Evolutionary conservation across 805 yeast species (phyloP).

Genomic region (Pichia cabralensis): DNA sequence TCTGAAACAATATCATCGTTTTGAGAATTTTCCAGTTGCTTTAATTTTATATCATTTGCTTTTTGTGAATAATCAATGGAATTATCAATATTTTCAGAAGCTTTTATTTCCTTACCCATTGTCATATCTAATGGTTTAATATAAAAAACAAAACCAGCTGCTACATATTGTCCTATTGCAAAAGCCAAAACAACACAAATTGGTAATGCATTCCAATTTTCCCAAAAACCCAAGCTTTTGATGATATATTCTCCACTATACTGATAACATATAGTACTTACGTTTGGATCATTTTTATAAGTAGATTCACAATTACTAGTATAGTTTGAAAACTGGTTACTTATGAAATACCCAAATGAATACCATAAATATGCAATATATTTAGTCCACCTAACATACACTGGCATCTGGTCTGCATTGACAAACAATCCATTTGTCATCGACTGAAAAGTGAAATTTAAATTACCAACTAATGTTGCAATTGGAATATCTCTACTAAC

Average conservation of each 20-base stretch:
- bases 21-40: neutral
- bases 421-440: conserved; percentile 77
- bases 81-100: conserved; percentile 11
- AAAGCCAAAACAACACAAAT: conserved; percentile 49
- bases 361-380: conserved; percentile 73
- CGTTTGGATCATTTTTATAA: conserved; percentile 19
- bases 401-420: conserved; percentile 66
- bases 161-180: conserved; percentile 41
- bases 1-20: neutral
- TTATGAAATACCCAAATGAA: conserved; percentile 56
- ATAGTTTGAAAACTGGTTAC: conserved; percentile 58
- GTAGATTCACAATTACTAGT: conserved; percentile 45
- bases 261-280: conserved; percentile 32
- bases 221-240: conserved; percentile 47
- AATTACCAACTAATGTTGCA: conserved; percentile 52
- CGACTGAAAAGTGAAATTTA: conserved; percentile 60
- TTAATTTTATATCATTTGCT: neutral
- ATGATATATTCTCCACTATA: conserved; percentile 49
- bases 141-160: conserved; percentile 39
- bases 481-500: conserved; percentile 50
- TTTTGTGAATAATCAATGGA: conserved; percentile 4
- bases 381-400: conserved; percentile 78
- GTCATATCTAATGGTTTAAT: conserved; percentile 42
- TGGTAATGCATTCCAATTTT: conserved; percentile 59
- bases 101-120: conserved; percentile 31